Conservation (phyloP, 208 protist genomes). For the Tritrichomonas musculus region DNA sequence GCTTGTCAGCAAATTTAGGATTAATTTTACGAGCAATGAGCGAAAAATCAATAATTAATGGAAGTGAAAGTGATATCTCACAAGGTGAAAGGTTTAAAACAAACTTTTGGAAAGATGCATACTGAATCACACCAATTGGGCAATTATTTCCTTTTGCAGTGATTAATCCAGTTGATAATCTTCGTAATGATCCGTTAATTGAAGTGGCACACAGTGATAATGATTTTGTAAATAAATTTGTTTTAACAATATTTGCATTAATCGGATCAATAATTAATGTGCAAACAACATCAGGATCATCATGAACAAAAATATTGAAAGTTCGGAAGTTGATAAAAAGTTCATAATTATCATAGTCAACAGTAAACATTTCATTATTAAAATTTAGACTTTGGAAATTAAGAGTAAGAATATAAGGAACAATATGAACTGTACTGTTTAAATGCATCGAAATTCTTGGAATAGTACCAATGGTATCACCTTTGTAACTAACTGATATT, state of each 20-base stretch:
- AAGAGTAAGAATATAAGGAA: no score
- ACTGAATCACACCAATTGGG: not conserved
- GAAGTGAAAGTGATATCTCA: not conserved
- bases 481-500: no score
- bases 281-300: no score
- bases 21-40: not conserved
- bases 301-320: no score
- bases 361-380: no score
- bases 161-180: not conserved
- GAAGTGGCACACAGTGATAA: not conserved
- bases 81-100: not conserved
- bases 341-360: no score
- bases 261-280: not conserved
- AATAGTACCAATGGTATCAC: no score
- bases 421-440: no score
- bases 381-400: no score
- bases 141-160: not conserved
- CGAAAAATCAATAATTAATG: not conserved
- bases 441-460: no score
- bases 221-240: not conserved
- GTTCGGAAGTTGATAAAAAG: no score
- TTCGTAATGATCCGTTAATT: not conserved
- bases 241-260: not conserved
- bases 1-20: not conserved
- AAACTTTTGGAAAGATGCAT: not conserved